Percentiles rank a stretch among this genome's conserved stretches.
Conservation (phyloP, 2,329 filamentous ascomycete genomes). For the Epichloe uncinata region DNA sequence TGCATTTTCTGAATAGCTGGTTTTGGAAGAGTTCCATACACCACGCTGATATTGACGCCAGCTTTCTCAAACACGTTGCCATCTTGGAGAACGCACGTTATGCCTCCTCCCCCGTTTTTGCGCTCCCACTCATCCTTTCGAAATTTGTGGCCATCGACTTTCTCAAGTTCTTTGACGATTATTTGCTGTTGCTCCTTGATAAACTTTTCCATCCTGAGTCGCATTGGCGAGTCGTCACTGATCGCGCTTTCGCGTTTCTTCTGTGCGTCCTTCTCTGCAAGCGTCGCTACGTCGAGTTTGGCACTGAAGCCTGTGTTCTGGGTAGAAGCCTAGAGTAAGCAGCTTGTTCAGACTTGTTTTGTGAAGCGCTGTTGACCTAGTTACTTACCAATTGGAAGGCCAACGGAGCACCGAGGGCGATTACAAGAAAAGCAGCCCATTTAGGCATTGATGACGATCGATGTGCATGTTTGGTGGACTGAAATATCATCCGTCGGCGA, state of each 20-base stretch:
- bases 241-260: slow-evolving; percentile 59
- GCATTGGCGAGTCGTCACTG: slow-evolving; percentile 76
- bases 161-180: slow-evolving; percentile 73
- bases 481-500: background rate
- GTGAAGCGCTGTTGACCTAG: background rate
- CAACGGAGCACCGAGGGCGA: slow-evolving; percentile 1
- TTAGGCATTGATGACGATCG: background rate
- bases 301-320: slow-evolving; percentile 30
- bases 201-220: slow-evolving; percentile 91
- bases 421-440: slow-evolving; percentile 1
- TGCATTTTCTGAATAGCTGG: slow-evolving; percentile 87
- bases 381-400: slow-evolving; percentile 4
- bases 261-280: slow-evolving; percentile 74
- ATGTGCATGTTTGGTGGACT: background rate
- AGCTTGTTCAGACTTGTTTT: background rate
- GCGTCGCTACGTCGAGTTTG: slow-evolving; percentile 49
- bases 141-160: slow-evolving; percentile 74
- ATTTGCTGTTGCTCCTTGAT: slow-evolving; percentile 85
- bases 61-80: slow-evolving; percentile 97
- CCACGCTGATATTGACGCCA: slow-evolving; percentile 86
- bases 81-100: slow-evolving; percentile 88
- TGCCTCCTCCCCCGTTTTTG: slow-evolving; percentile 85
- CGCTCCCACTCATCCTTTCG: slow-evolving; percentile 75
- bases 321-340: background rate
- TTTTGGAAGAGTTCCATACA: slow-evolving; percentile 82